A percentile compares a stretch with the other conserved stretches of the same genome.
Evolutionary conservation across 2,329 filamentous ascomycete species (phyloP).

Genomic region (Colletotrichum lindemuthianum): DNA sequence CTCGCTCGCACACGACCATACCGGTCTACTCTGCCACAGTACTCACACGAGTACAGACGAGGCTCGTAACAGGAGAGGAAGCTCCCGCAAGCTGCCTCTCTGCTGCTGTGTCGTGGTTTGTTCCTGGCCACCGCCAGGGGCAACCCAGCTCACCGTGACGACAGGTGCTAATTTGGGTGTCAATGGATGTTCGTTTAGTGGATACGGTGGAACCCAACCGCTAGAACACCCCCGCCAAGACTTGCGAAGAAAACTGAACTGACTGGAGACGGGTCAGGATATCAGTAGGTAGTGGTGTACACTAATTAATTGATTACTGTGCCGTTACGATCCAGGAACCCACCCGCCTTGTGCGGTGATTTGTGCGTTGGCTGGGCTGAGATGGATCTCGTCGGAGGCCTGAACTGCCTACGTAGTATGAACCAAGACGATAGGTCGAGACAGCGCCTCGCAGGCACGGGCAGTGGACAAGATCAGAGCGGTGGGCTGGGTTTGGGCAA

Average conservation of each 20-base stretch:
- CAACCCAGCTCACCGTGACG: conserved; percentile 34
- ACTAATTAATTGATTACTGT: neutral
- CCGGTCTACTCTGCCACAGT: neutral
- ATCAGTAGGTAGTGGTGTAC: no score
- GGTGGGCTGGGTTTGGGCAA: neutral
- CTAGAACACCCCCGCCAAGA: no score
- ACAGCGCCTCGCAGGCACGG: neutral
- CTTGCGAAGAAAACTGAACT: no score
- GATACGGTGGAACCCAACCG: conserved; percentile 5
- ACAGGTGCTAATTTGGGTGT: conserved; percentile 31
- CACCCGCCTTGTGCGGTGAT: neutral
- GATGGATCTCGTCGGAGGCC: neutral
- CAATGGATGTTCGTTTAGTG: conserved; percentile 18
- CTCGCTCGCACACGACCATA: conserved; percentile 6
- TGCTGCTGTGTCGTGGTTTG: conserved; percentile 8
- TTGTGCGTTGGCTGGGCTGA: neutral
- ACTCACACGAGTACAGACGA: no score
- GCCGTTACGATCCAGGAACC: neutral
- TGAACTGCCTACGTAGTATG: no score
- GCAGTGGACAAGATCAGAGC: conserved; percentile 1
- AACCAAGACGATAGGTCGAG: no score
- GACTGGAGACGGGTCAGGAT: no score
- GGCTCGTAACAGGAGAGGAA: neutral
- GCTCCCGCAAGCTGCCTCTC: conserved; percentile 13
- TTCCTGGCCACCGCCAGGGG: conserved; percentile 25